Base-by-base conservation (phyloP, 2,329 filamentous ascomycete genomes). In the Talaromyces albobiverticillius region DNA sequence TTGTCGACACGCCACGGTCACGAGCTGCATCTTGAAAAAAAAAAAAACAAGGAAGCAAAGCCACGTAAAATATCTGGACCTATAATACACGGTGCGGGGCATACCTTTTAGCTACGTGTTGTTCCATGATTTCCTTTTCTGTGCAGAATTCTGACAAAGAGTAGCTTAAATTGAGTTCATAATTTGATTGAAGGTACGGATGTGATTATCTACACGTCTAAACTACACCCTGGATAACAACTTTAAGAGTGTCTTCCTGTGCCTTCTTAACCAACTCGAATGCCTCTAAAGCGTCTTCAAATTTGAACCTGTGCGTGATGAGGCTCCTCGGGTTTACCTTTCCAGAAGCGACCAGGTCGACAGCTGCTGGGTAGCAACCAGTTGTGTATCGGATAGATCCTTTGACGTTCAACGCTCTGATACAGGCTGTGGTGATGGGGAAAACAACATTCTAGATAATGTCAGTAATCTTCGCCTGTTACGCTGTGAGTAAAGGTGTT, bases 361-460 rank as follows among this genome's bases (percentile, higher is more conserved):
- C 67, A 0, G 80, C 80, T 4, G 70, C 60, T 0, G 77, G 73
- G 61, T 81, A 82, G 57, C 75, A 77, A 0, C 79, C 79, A 0
- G 72, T 67, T 3, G 70, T 73, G 56, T 82, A 83, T 2, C 79
- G 70, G 49, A 82, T 80, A 0, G 74, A 79, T 1, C 79, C 80
- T 50, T 77, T 75, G 56, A 82, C 68, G 3, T 64, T 76, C 45
- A 82, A 61, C 0, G 70, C 80, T 4, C 75, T 70, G 54, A 77
- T 78, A 55, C 77, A 81, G 1, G 74, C 73, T 0, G 72, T 73
- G 0, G 74, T 77, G 53, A 82, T 81, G 0, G 79, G 79, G 51
- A 82, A 81, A 0, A 73, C 62, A 11, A 82, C 72, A 49, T 77
- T 79, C 69, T 47, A 47, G 13, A 23, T 22, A 34, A 23, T 13